Evolutionary conservation across 768 basidiomycete species (phyloP).

Genomic region (Chlorophyllum brunneum): DNA sequence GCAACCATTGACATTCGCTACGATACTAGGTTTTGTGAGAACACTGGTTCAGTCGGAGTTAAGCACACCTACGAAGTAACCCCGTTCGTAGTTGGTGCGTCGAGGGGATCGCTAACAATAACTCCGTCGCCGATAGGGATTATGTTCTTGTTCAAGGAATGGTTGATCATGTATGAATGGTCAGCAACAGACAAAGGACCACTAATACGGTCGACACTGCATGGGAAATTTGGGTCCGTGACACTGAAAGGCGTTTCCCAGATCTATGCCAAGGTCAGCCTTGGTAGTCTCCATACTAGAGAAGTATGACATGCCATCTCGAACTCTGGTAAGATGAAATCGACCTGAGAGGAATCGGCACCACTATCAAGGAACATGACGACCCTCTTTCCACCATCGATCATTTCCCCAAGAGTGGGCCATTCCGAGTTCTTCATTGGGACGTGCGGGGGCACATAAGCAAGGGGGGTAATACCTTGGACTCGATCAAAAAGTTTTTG

Average conservation of each 20-base stretch:
- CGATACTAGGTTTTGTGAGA: constrained; percentile 25
- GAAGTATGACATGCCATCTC: constrained; percentile 35
- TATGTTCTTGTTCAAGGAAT: constrained; percentile 47
- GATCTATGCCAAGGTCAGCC: constrained; percentile 29
- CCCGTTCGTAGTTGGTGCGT: constrained; percentile 35
- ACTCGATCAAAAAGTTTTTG: background rate
- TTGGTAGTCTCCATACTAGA: background rate
- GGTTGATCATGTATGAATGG: constrained; percentile 59
- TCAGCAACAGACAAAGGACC: constrained; percentile 45
- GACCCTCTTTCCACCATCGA: constrained; percentile 54
- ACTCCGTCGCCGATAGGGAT: constrained; percentile 32
- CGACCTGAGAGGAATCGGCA: constrained; percentile 35
- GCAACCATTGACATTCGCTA: constrained; percentile 40
- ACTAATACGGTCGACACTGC: constrained; percentile 45
- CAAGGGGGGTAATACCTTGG: constrained; percentile 37
- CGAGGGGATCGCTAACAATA: constrained; percentile 33
- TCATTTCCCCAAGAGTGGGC: constrained; percentile 63
- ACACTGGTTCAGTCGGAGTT: background rate
- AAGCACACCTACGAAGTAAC: constrained; percentile 31
- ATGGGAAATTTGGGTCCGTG: constrained; percentile 49
- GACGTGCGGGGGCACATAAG: constrained; percentile 48
- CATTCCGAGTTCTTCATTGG: constrained; percentile 45
- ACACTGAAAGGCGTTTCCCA: constrained; percentile 57
- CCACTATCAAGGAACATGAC: constrained; percentile 59
- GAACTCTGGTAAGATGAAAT: constrained; percentile 57